These are phyloP conservation scores for Ceratopteris richardii DNA, from an alignment of 75 land plant genomes.

Conservation along the genomic window DNA sequence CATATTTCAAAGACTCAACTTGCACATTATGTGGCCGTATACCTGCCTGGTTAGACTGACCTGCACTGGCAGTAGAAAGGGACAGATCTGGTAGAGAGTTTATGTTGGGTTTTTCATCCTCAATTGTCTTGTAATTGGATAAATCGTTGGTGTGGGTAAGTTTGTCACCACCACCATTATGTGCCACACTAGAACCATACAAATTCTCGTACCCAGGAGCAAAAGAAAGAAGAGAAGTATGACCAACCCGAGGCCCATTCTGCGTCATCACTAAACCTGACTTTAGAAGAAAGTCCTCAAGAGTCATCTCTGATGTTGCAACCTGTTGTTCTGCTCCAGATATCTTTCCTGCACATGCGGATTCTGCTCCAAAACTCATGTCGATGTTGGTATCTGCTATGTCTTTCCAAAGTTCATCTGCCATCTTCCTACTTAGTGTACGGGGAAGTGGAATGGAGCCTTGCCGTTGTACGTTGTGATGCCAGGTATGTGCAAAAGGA, in stretches of 20 bases:
- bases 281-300: slow-evolving; percentile 65
- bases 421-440: slow-evolving; percentile 45
- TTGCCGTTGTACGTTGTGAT: slow-evolving; percentile 37
- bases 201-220: not conserved
- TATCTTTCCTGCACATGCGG: not conserved
- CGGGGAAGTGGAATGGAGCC: slow-evolving; percentile 30
- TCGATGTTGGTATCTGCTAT: slow-evolving; percentile 27
- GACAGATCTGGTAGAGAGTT: no score
- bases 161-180: not conserved
- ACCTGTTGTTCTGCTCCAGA: slow-evolving; percentile 22
- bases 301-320: slow-evolving; percentile 55
- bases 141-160: slow-evolving; percentile 11
- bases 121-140: not conserved
- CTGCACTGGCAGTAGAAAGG: no score
- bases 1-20: no score
- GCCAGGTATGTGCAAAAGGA: not conserved
- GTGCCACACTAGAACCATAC: not conserved
- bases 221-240: not conserved
- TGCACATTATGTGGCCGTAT: no score
- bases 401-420: slow-evolving; percentile 59
- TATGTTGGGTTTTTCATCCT: no score
- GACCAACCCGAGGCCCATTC: not conserved
- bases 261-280: slow-evolving; percentile 46
- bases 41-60: no score
- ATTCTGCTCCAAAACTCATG: not conserved